Percentiles rank a stretch among this genome's conserved stretches.
phyloP scores from a whole-genome alignment of 495 filamentous ascomycete species.

The Staphylotrichum longicolle region DNA sequence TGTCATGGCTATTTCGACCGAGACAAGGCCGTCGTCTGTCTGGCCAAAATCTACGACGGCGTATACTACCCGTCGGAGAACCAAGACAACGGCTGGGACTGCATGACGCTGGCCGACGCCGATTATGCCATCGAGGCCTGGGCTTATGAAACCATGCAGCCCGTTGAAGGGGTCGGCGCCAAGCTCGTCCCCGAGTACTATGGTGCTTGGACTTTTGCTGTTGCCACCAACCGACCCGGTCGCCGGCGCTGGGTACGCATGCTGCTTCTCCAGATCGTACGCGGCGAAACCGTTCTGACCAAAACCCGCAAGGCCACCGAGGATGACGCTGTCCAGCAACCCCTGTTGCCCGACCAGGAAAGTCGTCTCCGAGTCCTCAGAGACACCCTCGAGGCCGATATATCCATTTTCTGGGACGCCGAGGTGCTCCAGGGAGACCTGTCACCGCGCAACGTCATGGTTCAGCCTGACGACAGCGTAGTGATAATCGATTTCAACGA shows the following conservation, averaged over 20 bases:
- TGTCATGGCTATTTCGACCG: conserved; percentile 2
- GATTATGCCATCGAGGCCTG: conserved; percentile 9
- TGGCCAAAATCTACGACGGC: conserved; percentile 14
- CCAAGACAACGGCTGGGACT: neutral
- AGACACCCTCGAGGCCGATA: neutral
- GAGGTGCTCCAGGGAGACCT: conserved; percentile 1
- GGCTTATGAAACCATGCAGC: conserved; percentile 13
- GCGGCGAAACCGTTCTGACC: conserved; percentile 2
- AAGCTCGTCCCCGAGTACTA: conserved; percentile 7
- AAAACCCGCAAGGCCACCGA: conserved; percentile 5
- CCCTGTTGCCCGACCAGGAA: neutral
- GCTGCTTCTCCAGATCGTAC: conserved; percentile 8
- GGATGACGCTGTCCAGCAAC: neutral
- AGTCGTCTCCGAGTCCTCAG: conserved; percentile 2
- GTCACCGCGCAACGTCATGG: conserved; percentile 1
- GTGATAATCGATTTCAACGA: conserved; percentile 6
- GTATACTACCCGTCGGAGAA: neutral
- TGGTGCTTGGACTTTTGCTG: conserved; percentile 8
- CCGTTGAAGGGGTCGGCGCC: neutral
- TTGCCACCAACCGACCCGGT: neutral
- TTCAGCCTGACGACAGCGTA: neutral
- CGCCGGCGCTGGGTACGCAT: conserved; percentile 13
- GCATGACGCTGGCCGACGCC: conserved; percentile 9
- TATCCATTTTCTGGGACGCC: conserved; percentile 1
- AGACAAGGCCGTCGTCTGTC: neutral